Conservation (phyloP, 805 yeast genomes). For the Torulaspora indica region DNA sequence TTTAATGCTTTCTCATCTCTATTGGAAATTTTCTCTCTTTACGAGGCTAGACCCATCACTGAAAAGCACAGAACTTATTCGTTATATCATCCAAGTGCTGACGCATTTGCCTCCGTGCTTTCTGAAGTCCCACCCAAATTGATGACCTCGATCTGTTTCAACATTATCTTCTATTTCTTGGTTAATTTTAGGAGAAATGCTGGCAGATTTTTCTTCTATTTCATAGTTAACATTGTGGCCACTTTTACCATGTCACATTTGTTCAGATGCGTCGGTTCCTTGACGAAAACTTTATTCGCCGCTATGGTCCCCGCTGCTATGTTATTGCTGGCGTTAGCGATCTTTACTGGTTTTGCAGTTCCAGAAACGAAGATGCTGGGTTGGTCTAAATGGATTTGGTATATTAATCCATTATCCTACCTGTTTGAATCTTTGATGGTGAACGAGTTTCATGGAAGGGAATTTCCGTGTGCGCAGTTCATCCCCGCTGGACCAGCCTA, state of each 20-base stretch:
- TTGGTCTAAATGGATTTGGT: slow-evolving; percentile 65
- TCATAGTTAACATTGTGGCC: slow-evolving; percentile 40
- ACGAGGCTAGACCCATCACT: slow-evolving; percentile 52
- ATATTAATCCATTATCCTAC: slow-evolving; percentile 54
- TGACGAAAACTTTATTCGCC: slow-evolving; percentile 43
- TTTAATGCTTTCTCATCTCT: slow-evolving; percentile 60
- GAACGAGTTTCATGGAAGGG: slow-evolving; percentile 49
- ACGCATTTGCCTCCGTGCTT: slow-evolving; percentile 50
- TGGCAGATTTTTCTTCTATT: slow-evolving; percentile 52
- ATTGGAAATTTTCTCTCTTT: slow-evolving; percentile 52
- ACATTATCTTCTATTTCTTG: slow-evolving; percentile 49
- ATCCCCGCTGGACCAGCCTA: slow-evolving; percentile 49
- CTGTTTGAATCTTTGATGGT: slow-evolving; percentile 54
- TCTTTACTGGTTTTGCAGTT: slow-evolving; percentile 55
- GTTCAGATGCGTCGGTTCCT: slow-evolving; percentile 51
- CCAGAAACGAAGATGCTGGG: slow-evolving; percentile 55
- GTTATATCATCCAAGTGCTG: slow-evolving; percentile 56
- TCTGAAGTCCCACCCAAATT: slow-evolving; percentile 51
- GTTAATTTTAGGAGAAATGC: slow-evolving; percentile 48
- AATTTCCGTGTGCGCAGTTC: slow-evolving; percentile 44
- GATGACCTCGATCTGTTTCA: slow-evolving; percentile 43
- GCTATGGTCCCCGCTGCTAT: slow-evolving; percentile 58
- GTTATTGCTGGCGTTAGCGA: slow-evolving; percentile 44
- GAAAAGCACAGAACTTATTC: slow-evolving; percentile 57
- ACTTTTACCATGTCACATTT: slow-evolving; percentile 52